Base-by-base conservation (phyloP, 2,329 filamentous ascomycete genomes). In the Spiromastix sp. region DNA sequence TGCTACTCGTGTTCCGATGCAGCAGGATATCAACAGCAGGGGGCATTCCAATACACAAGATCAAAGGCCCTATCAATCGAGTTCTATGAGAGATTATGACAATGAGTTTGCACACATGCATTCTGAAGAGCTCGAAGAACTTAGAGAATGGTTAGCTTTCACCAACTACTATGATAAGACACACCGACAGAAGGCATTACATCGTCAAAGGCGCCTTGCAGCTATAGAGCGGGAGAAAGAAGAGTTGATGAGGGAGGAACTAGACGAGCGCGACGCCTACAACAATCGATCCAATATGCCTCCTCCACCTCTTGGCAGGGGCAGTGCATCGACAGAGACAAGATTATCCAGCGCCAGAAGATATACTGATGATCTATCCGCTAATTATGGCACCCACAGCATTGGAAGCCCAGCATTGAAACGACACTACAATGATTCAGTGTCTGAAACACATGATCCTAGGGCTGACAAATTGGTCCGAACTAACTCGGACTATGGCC, bases 61-160 rank as follows among this genome's bases (percentile, higher is more conserved):
- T n/a, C n/a, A n/a, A n/a, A n/a, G n/a, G n/a, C n/a, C n/a, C n/a
- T n/a, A 24, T 24, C 21, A 24, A 24, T n/a, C 21, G n/a, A n/a
- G 21, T 24, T n/a, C n/a, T n/a, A n/a, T n/a, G n/a, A n/a, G n/a
- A n/a, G n/a, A 24, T n/a, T 24, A 25, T 30, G 25, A 40, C 16
- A 36, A 43, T 35, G 43, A 42, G 24, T 46, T 46, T 12, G 20
- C 35, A 20, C 26, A 40, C 15, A 25, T 46, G 13, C 26, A 30
- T 10, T 18, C 24, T 10, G 22, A 20, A 20, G 42, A 42, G 27
- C 18, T 43, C 13, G 37, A 47, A 22, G 52, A 59, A 35, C 37
- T 61, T 20, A 50, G 46, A 43, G 52, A 57, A 36, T 61, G 57
- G 55, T 39, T 61, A 25, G 45, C 53, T 9, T 45, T 56, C 15